phyloP scores from a whole-genome alignment of 495 filamentous ascomycete genomes.

The Annulohypoxylon nitens region DNA sequence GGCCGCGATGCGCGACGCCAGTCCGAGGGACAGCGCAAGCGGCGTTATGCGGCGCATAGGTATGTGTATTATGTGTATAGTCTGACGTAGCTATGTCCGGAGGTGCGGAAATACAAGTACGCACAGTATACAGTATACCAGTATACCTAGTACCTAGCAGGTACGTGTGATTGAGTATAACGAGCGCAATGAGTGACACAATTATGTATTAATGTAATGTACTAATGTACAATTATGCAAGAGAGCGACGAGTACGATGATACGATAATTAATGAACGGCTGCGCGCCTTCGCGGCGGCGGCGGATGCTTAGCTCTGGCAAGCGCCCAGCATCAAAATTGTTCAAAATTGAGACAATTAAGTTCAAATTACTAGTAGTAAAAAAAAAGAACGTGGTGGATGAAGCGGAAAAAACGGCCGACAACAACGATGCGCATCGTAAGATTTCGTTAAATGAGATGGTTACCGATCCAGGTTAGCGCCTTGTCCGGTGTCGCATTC shows the following conservation, averaged over 20 bases:
- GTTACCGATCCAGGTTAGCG: conserved; percentile 34
- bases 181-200: conserved; percentile 24
- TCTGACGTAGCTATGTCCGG: background rate
- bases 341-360: conserved; percentile 6
- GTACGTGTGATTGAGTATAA: background rate
- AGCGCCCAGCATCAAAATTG: conserved; percentile 32
- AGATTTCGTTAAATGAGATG: conserved; percentile 43
- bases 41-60: conserved; percentile 38
- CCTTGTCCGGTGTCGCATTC: conserved; percentile 7
- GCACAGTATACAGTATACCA: background rate
- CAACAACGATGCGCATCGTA: conserved; percentile 32
- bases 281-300: conserved; percentile 38
- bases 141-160: background rate
- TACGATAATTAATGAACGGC: conserved; percentile 17
- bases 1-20: conserved; percentile 45
- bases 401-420: conserved; percentile 15
- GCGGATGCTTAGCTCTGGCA: conserved; percentile 26
- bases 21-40: conserved; percentile 21
- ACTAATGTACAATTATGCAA: background rate
- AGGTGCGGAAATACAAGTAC: background rate
- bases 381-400: conserved; percentile 18
- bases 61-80: background rate
- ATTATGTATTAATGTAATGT: background rate
- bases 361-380: background rate
- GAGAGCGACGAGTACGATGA: conserved; percentile 17